Evolutionary conservation across 2,329 filamentous ascomycete genomes (phyloP).

Genomic region (Trichoderma endophyticum): DNA sequence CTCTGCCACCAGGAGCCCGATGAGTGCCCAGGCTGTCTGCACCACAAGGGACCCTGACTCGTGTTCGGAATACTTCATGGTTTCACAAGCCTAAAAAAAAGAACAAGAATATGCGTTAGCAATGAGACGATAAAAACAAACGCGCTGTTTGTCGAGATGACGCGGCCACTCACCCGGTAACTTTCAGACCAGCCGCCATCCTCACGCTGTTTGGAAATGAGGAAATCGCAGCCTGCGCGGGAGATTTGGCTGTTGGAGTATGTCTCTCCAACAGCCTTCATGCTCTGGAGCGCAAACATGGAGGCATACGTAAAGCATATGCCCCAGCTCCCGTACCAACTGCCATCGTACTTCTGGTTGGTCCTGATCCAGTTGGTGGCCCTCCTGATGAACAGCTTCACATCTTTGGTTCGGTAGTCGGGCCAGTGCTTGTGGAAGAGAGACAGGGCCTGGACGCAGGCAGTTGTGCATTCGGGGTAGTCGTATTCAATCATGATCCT

Average conservation of each 20-base stretch:
- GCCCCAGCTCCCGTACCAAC: constrained; percentile 97
- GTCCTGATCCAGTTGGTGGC: constrained; percentile 81
- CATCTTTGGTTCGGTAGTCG: constrained; percentile 72
- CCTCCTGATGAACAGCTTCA: constrained; percentile 66
- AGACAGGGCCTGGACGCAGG: constrained; percentile 81
- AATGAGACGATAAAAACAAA: background rate
- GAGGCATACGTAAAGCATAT: constrained; percentile 97
- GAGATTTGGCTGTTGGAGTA: constrained; percentile 71
- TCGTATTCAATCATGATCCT: constrained; percentile 99
- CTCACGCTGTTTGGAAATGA: constrained; percentile 76
- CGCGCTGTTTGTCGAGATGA: background rate
- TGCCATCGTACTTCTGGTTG: constrained; percentile 76
- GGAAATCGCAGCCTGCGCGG: constrained; percentile 76
- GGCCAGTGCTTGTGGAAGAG: constrained; percentile 81
- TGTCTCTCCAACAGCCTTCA: constrained; percentile 76
- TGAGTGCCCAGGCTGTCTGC: constrained; percentile 87
- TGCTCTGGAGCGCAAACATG: constrained; percentile 91
- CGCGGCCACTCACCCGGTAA: constrained; percentile 59
- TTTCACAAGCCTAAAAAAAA: constrained; percentile 65
- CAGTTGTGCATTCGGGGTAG: constrained; percentile 96
- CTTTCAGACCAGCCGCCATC: constrained; percentile 98
- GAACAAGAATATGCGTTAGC: constrained; percentile 19
- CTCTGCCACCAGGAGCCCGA: constrained; percentile 76
- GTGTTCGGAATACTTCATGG: constrained; percentile 71
- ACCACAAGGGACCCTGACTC: constrained; percentile 78